Evolutionary conservation across 2,329 filamentous ascomycete species (phyloP).

Genomic region (Alternaria burnsii): DNA sequence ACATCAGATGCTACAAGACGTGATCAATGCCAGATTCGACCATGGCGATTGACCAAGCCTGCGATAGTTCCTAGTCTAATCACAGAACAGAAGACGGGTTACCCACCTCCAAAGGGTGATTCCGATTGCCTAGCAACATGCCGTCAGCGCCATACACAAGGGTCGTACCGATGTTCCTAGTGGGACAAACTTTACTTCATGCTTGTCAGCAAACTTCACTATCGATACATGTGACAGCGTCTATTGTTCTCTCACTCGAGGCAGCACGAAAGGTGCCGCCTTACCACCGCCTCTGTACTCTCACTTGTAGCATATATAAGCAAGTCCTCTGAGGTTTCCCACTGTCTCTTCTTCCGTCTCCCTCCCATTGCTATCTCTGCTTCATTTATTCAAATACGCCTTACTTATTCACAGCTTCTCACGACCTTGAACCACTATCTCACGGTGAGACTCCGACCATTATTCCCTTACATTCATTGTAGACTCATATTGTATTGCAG

Average conservation of each 20-base stretch:
- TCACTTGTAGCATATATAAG: conserved; percentile 5
- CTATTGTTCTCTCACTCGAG: conserved; percentile 12
- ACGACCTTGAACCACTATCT: not conserved
- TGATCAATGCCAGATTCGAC: not conserved
- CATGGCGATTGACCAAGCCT: not conserved
- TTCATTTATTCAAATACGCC: not conserved
- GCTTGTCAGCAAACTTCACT: not conserved
- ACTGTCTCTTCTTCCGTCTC: not conserved
- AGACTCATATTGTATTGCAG: not conserved
- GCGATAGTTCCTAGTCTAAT: not conserved
- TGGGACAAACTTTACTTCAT: conserved; percentile 4
- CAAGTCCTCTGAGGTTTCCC: not conserved
- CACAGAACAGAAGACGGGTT: not conserved
- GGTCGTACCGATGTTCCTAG: not conserved
- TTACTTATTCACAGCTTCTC: not conserved
- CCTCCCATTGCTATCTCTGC: not conserved
- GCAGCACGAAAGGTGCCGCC: not conserved
- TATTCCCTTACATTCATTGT: not conserved
- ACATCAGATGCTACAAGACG: not conserved
- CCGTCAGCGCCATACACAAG: not conserved
- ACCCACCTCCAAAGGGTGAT: not conserved
- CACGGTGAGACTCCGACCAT: not conserved
- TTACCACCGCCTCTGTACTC: not conserved
- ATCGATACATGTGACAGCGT: not conserved
- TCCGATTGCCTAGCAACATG: not conserved